Base-by-base conservation (phyloP, 306 rosid species). In the Phaseolus lunatus region DNA sequence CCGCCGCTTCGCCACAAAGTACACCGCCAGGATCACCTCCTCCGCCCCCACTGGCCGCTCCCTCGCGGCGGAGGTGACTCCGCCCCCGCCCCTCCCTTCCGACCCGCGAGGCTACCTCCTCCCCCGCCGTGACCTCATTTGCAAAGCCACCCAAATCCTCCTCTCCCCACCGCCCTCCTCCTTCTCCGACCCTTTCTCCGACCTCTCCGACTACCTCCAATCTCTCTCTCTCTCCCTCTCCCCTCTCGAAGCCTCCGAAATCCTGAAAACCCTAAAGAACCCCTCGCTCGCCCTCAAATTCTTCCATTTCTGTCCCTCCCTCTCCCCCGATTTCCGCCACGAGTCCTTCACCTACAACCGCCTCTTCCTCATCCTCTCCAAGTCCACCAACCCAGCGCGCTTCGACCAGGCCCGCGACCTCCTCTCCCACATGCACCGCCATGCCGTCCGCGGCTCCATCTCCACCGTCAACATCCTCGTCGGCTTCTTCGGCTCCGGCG, bases 1-100 rank as follows among this genome's bases (percentile, higher is more conserved):
- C 61, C 92, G 97, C 72, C 85, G 83, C 72, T 92, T 78, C 20
- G 90, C 87, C 81, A 95, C 97, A 0, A 90, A 86, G 72, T 95
- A 92, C 87, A 95, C 96, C 0, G 98, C 98, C 18, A 95, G 88
- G 63, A 83, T 95, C 47, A 90, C 88, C 58, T 89, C 96, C 20
- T 54, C 89, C 18, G 88, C 96, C 49, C 78, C 92, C 2, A 87
- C 87, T 0, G 97, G 98, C 0, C 89, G 89, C n/a, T 88, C 91
- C 24, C 78, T 95, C 10, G 86, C 96, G 7, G 98, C 87, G 15
- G 92, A 88, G 81, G 97, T 95, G 2, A 83, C 88, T 12, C 82
- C 88, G 0, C 91, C 89, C 0, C 81, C 82, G 2, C 86, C 93
- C 0, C 91, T 83, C 65, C 92, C 97, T 44, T 62, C 82, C 18